Evolutionary conservation across 768 basidiomycete genomes (phyloP).

Genomic region (Dendrothele bispora): DNA sequence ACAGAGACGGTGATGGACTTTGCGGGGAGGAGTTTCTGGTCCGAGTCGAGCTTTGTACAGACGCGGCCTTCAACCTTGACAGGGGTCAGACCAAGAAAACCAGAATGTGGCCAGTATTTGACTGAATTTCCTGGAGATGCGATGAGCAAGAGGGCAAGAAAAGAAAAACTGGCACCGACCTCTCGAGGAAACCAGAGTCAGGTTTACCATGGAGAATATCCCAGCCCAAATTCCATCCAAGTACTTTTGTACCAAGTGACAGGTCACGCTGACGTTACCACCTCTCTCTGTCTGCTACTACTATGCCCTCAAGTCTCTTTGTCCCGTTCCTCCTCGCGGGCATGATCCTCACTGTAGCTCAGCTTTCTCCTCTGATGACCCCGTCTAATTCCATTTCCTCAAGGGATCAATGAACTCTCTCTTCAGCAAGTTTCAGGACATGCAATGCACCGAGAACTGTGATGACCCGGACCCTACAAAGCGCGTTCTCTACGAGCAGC

Average conservation of each 20-base stretch:
- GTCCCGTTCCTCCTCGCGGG: slow-evolving; percentile 83
- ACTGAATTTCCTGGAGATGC: slow-evolving; percentile 56
- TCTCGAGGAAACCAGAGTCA: slow-evolving; percentile 65
- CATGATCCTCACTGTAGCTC: slow-evolving; percentile 82
- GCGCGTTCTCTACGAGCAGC: slow-evolving; percentile 87
- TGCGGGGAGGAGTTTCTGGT: slow-evolving; percentile 65
- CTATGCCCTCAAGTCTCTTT: slow-evolving; percentile 68
- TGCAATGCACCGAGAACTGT: slow-evolving; percentile 99
- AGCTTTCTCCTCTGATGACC: neutral
- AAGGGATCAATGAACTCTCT: slow-evolving; percentile 81
- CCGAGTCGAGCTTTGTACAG: slow-evolving; percentile 67
- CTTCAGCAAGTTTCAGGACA: slow-evolving; percentile 91
- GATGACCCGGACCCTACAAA: slow-evolving; percentile 54
- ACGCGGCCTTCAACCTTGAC: slow-evolving; percentile 80
- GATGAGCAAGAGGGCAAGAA: slow-evolving; percentile 10
- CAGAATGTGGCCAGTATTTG: slow-evolving; percentile 72
- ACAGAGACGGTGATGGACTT: slow-evolving; percentile 72
- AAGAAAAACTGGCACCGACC: slow-evolving; percentile 25
- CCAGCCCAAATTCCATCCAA: neutral
- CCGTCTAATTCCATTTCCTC: slow-evolving; percentile 3
- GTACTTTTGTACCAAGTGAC: no score
- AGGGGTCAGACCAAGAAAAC: slow-evolving; percentile 80
- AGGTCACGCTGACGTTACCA: slow-evolving; percentile 7
- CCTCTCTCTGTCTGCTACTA: slow-evolving; percentile 8
- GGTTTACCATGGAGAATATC: slow-evolving; percentile 57